Base-by-base conservation (phyloP, 768 basidiomycete genomes). In the Amanita brunnescens region DNA sequence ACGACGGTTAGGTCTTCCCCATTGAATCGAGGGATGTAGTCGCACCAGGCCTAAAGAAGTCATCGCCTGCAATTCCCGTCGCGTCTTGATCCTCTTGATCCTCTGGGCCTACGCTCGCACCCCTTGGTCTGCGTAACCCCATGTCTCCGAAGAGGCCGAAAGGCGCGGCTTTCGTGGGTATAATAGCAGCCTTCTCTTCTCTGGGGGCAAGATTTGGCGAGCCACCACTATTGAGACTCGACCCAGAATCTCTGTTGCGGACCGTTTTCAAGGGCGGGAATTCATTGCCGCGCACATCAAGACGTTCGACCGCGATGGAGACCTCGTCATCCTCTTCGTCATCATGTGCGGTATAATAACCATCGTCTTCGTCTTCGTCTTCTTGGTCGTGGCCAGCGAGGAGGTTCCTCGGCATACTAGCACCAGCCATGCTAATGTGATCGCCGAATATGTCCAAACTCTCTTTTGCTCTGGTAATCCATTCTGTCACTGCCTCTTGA, bases 101-200 rank as follows among this genome's bases (percentile, higher is more conserved):
- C 26, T 69, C 71, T n/a, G 68, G 64, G 53, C 72, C 62, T 50
- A 67, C 65, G 58, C 73, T 66, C 47, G 61, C 59, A 5, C 64
- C 63, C 55, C 68, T 59, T 51, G 70, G 64, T 61, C 71, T 76
- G 57, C 39, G 39, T 9, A 86, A 64, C 45, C 73, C 71, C 55
- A 89, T 66, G 6, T 74, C 71, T n/a, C 83, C 84, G 65, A 91
- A 83, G 53, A 91, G 62, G n/a, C 88, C 87, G 60, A 83, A 83
- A 6, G 87, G 87, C 20, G 77, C 71, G 0, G 81, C 82, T 51
- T 74, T 78, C 37, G 67, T 75, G 2, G 85, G 85, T 14, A 87
- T 64, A 51, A 76, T 75, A 30, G 77, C 78, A 16, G 77, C 75
- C 59, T 76, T 81, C 32, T 67, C 67, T 8, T 59, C 67, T 64